phyloP scores from a whole-genome alignment of 2,329 filamentous ascomycete genomes.

The Pseudocercospora crystallina region DNA sequence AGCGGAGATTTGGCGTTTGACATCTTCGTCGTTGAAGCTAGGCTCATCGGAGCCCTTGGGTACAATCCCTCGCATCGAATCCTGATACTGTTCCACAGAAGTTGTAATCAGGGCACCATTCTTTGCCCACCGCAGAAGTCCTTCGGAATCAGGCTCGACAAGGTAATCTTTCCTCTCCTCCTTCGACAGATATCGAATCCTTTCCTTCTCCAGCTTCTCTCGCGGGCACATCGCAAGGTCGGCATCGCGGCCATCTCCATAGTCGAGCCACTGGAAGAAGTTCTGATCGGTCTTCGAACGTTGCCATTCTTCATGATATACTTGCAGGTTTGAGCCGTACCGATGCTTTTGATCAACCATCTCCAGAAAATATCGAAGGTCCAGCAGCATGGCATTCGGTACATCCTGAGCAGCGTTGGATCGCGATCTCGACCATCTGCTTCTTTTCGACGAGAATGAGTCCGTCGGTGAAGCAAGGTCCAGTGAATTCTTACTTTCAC shows the following conservation, averaged over 20 bases:
- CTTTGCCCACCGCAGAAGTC: slow-evolving; percentile 80
- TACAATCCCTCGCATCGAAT: slow-evolving; percentile 67
- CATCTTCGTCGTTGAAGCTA: slow-evolving; percentile 32
- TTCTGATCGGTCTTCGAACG: slow-evolving; percentile 72
- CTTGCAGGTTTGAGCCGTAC: slow-evolving; percentile 76
- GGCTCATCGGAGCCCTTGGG: slow-evolving; percentile 42
- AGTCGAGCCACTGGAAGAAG: slow-evolving; percentile 90
- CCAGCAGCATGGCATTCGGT: slow-evolving; percentile 72
- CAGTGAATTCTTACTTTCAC: slow-evolving; percentile 51
- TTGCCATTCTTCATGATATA: slow-evolving; percentile 84
- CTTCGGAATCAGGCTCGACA: slow-evolving; percentile 70
- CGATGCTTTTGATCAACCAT: slow-evolving; percentile 74
- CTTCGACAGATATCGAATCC: slow-evolving; percentile 78
- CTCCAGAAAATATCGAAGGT: slow-evolving; percentile 78
- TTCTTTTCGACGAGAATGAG: slow-evolving; percentile 53
- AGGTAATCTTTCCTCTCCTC: slow-evolving; percentile 81
- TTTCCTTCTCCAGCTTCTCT: slow-evolving; percentile 71
- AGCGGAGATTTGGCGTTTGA: slow-evolving; percentile 10
- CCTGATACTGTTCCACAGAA: slow-evolving; percentile 67
- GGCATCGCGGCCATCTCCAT: slow-evolving; percentile 69
- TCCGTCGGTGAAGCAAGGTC: slow-evolving; percentile 27
- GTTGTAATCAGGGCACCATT: slow-evolving; percentile 77
- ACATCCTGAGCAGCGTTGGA: neutral
- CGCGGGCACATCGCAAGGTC: slow-evolving; percentile 71
- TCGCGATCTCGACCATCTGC: neutral